Conservation (phyloP, 352 stramenopile genomes). For the Phytophthora tentaculata region DNA sequence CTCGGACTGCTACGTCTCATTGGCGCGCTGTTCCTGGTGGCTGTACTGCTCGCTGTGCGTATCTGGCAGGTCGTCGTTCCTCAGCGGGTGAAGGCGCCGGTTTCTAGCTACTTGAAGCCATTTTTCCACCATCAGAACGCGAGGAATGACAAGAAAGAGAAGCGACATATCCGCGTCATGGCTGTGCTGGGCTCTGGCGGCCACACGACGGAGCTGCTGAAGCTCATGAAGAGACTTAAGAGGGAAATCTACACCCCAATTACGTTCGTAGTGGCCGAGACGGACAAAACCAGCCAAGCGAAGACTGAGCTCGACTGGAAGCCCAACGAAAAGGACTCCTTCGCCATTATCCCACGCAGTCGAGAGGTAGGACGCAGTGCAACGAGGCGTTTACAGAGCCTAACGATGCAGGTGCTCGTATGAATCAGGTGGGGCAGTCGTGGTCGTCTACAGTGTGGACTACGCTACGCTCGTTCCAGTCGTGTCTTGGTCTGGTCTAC, state of each 20-base stretch:
- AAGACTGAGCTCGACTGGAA: constrained; percentile 81
- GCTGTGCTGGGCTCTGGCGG: constrained; percentile 88
- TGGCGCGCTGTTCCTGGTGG: constrained; percentile 25
- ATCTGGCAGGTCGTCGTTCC: constrained; percentile 42
- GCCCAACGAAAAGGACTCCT: constrained; percentile 46
- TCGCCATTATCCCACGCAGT: constrained; percentile 89
- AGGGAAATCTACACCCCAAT: constrained; percentile 83
- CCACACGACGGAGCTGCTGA: constrained; percentile 96
- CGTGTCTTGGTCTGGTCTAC: constrained; percentile 81
- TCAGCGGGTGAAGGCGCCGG: constrained; percentile 25
- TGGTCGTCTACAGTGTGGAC: constrained; percentile 91
- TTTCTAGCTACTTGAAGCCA: constrained; percentile 29
- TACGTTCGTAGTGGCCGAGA: constrained; percentile 90
- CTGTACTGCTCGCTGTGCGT: constrained; percentile 29
- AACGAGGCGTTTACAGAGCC: background rate
- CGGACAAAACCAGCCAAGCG: constrained; percentile 90
- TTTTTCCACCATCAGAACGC: constrained; percentile 28
- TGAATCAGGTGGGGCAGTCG: constrained; percentile 89
- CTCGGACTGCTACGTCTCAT: constrained; percentile 21
- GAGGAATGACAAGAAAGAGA: constrained; percentile 7
- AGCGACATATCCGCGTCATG: constrained; percentile 58
- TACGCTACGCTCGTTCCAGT: constrained; percentile 81
- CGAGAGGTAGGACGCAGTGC: constrained; percentile 69
- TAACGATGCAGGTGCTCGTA: constrained; percentile 5
- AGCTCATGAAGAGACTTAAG: constrained; percentile 89